A percentile compares a stretch with the other conserved stretches of the same genome.
Evolutionary conservation across 2,329 filamentous ascomycete genomes (phyloP).

Genomic region (Mollisiaceae sp.): DNA sequence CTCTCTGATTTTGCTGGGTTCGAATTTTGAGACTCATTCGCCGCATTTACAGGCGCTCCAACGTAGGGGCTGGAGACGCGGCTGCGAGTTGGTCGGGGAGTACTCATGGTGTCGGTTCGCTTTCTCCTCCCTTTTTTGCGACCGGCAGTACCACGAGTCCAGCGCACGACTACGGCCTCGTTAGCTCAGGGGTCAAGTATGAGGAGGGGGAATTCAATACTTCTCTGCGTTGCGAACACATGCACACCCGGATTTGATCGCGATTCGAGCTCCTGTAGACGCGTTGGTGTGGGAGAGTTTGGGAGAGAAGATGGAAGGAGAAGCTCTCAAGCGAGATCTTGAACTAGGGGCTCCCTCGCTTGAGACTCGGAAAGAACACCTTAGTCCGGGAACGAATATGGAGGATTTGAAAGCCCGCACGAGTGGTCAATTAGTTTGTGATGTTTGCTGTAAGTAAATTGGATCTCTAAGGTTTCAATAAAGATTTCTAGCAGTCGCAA

Average conservation of each 20-base stretch:
- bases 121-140: slow-evolving; percentile 31
- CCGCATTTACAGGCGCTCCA: slow-evolving; percentile 14
- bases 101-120: slow-evolving; percentile 39
- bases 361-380: neutral
- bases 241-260: slow-evolving; percentile 28
- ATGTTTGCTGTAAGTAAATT: neutral
- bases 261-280: slow-evolving; percentile 26
- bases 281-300: slow-evolving; percentile 26
- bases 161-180: slow-evolving; percentile 29
- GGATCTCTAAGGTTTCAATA: neutral
- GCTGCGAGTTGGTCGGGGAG: slow-evolving; percentile 34
- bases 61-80: slow-evolving; percentile 38
- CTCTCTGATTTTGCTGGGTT: slow-evolving; percentile 28
- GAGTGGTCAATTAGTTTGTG: neutral
- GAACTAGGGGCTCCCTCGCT: neutral
- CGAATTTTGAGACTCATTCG: slow-evolving; percentile 17
- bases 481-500: neutral
- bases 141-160: slow-evolving; percentile 29
- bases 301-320: slow-evolving; percentile 18
- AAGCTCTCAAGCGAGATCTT: neutral
- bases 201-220: slow-evolving; percentile 26
- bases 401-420: neutral
- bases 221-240: slow-evolving; percentile 32
- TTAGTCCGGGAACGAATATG: neutral
- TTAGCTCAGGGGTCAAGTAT: slow-evolving; percentile 32